A percentile compares a stretch with the other conserved stretches of the same genome.
Evolutionary conservation across 108 stramenopile species (phyloP).

Genomic region (Schizochytrium sp.): DNA sequence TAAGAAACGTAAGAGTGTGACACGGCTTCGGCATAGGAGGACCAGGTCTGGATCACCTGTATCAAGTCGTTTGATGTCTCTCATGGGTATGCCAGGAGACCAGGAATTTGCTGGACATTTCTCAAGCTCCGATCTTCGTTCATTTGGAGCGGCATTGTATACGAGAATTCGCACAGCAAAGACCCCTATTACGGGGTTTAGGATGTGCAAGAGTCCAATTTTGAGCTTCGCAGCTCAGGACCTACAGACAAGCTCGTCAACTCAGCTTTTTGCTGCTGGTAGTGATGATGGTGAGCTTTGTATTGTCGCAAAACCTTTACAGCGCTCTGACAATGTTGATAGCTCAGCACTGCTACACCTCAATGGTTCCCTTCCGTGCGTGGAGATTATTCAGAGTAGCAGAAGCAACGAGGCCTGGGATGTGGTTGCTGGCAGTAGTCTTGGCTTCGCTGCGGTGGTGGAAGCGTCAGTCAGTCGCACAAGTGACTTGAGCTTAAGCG

Average conservation of each 20-base stretch:
- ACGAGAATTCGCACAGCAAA: background rate
- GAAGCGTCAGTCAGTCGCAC: background rate
- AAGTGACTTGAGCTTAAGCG: too few relatives aligned
- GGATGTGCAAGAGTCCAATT: background rate
- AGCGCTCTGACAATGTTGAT: background rate
- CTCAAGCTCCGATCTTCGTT: background rate
- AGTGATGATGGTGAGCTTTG: slow-evolving; percentile 41
- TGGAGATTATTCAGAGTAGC: background rate
- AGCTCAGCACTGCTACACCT: background rate
- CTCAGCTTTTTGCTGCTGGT: slow-evolving; percentile 36
- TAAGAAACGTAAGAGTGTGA: background rate
- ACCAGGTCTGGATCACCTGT: too few relatives aligned
- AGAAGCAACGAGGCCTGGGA: background rate
- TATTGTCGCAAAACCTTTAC: slow-evolving; percentile 6
- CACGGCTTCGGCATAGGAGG: background rate
- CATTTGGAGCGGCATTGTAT: background rate
- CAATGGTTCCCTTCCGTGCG: slow-evolving; percentile 40
- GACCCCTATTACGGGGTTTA: background rate
- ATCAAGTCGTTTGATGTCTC: too few relatives aligned
- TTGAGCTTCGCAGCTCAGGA: slow-evolving; percentile 18
- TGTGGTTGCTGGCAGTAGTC: background rate
- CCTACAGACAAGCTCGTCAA: background rate
- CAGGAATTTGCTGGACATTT: background rate
- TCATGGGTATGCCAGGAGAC: background rate
- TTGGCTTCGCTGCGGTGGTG: slow-evolving; percentile 8